Base-by-base conservation (phyloP, 139 green algal genomes). In the Chlorella sp. region DNA sequence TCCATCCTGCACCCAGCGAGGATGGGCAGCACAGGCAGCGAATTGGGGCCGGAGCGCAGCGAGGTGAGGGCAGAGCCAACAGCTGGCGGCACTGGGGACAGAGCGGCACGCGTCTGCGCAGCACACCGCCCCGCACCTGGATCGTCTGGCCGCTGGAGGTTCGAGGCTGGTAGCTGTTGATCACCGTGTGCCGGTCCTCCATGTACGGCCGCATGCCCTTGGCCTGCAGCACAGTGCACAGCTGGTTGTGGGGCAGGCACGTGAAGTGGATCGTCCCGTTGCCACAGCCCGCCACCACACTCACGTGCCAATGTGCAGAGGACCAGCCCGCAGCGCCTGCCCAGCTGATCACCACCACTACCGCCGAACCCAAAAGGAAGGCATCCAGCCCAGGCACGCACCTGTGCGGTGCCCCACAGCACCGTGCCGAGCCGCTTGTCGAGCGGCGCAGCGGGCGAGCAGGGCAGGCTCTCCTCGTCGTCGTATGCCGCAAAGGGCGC, bases 181-280 rank as follows among this genome's bases (percentile, higher is more conserved):
- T 82, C 18, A 95, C 78, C 17, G 41, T 82, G 81, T 93, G 85
- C 15, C 92, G 76, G 82, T 95, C 92, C 85, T 95, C 92, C 92
- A 95, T 95, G 86, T 95, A 95, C 0, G 92, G 90, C 18, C 92
- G 91, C 86, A 73, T 71, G 64, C 89, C 89, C 74, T 86, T 81
- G n/a, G 78, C 85, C 55, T 80, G 65, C 64, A 60, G 11, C 15
- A 23, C 5, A 23, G 30, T 23, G 34, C 36, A 30, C 30, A 25
- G 3, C 23, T n/a, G 1, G 38, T 56, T 20, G 15, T 39, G 32
- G n/a, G 38, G 28, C 9, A 26, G 65, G 64, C 64, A 41, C 64
- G 4, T 71, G 64, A n/a, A 26, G 12, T 39, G 5, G n/a, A 20
- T n/a, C 5, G 64, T n/a, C n/a, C n/a, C n/a, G n/a, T n/a, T n/a